These are phyloP conservation scores for Cytidiella melzeri DNA, from an alignment of 768 basidiomycete species.

Conservation along the genomic window DNA sequence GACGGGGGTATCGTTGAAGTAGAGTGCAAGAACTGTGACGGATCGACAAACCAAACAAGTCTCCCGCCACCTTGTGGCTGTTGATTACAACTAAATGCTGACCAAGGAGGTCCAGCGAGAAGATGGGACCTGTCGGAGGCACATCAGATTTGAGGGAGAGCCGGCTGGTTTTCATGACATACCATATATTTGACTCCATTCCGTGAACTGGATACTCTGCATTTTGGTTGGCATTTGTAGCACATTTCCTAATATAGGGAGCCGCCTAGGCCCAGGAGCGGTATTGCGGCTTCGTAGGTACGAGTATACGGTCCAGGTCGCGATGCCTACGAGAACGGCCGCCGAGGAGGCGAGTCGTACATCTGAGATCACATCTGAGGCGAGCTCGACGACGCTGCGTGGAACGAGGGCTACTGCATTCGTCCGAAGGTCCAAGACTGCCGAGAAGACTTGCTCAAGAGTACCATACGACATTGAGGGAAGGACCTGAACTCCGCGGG, in stretches of 20 bases:
- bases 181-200: slow-evolving; percentile 5
- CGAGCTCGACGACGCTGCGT: too few relatives aligned
- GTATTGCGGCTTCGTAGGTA: neutral
- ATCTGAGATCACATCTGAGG: too few relatives aligned
- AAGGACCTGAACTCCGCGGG: too few relatives aligned
- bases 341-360: neutral
- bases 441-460: too few relatives aligned
- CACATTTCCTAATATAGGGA: slow-evolving; percentile 3
- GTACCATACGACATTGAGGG: too few relatives aligned
- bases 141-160: too few relatives aligned
- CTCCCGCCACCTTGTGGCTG: slow-evolving; percentile 19
- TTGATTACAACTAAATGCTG: slow-evolving; percentile 26
- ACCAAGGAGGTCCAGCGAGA: slow-evolving; percentile 23
- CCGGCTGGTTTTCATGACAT: neutral
- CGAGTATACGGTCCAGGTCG: neutral
- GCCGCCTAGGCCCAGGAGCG: slow-evolving; percentile 1
- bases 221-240: neutral
- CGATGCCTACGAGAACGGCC: neutral
- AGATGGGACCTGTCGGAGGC: slow-evolving; percentile 11
- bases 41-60: slow-evolving; percentile 21
- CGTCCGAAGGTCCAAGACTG: too few relatives aligned
- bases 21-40: too few relatives aligned
- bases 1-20: too few relatives aligned
- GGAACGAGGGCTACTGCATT: too few relatives aligned
- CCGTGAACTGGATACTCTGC: neutral